Evolutionary conservation across 2,329 filamentous ascomycete genomes (phyloP).

Genomic region (Malbranchea cinnamomea): DNA sequence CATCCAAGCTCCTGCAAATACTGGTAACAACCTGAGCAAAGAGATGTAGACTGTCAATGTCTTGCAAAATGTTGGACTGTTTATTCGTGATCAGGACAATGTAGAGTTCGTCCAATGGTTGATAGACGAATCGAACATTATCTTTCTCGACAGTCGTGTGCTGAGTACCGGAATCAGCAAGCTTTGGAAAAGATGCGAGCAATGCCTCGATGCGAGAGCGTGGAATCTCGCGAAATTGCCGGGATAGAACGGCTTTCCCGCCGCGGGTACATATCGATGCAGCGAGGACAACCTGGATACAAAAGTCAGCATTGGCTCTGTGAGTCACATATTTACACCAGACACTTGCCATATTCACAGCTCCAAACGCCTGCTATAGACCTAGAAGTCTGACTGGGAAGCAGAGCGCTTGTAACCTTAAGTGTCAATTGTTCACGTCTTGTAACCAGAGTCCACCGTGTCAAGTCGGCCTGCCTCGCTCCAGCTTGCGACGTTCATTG

Average conservation of each 20-base stretch:
- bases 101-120: conserved; percentile 96
- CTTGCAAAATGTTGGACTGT: conserved; percentile 97
- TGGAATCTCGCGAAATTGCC: conserved; percentile 96
- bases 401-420: too few relatives aligned
- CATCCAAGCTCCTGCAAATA: conserved; percentile 90
- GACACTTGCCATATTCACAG: too few relatives aligned
- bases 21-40: conserved; percentile 95
- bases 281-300: conserved; percentile 75
- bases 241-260: conserved; percentile 93
- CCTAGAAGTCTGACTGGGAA: too few relatives aligned
- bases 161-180: conserved; percentile 88
- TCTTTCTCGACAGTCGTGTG: conserved; percentile 98
- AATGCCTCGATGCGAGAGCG: conserved; percentile 92
- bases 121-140: conserved; percentile 98
- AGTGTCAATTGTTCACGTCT: too few relatives aligned
- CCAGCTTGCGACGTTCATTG: too few relatives aligned
- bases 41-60: conserved; percentile 94
- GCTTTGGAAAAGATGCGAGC: conserved; percentile 92
- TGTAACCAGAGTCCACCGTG: too few relatives aligned
- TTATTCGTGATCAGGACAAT: conserved; percentile 99
- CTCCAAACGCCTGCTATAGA: too few relatives aligned
- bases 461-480: too few relatives aligned
- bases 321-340: too few relatives aligned
- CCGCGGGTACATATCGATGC: conserved; percentile 97
- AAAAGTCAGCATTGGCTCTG: conserved; percentile 16